phyloP scores from a whole-genome alignment of 176 grass and related monocot species.

The Phoenix dactylifera region DNA sequence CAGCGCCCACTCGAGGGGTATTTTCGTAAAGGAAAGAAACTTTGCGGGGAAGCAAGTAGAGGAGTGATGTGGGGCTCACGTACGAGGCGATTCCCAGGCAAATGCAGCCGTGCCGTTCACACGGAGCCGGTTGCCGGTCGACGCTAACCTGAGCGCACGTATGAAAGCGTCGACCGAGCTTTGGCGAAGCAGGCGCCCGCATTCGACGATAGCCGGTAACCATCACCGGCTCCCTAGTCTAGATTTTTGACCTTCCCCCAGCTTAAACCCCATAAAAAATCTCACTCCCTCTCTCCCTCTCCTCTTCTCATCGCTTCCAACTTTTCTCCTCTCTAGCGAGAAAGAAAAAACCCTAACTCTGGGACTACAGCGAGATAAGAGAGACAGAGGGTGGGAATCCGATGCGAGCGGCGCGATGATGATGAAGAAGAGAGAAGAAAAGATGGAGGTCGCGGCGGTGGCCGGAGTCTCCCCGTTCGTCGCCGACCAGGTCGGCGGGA shows the following conservation, averaged over 20 bases:
- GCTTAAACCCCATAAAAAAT: conserved; percentile 1
- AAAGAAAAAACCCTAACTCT: background rate
- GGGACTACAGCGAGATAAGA: background rate
- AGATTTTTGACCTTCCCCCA: too few relatives aligned
- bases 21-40: too few relatives aligned
- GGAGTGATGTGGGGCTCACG: too few relatives aligned
- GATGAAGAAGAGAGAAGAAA: conserved; percentile 2
- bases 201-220: background rate
- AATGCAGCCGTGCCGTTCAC: background rate
- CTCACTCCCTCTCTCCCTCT: background rate
- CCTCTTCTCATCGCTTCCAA: background rate
- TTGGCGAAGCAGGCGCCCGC: background rate
- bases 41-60: too few relatives aligned
- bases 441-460: background rate
- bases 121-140: background rate
- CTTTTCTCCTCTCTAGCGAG: background rate
- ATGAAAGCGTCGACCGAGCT: background rate
- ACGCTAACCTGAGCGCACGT: too few relatives aligned
- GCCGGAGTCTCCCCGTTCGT: background rate
- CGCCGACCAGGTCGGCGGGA: background rate
- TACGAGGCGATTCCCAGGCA: too few relatives aligned
- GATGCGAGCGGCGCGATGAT: conserved; percentile 8
- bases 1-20: too few relatives aligned
- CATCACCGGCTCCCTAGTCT: too few relatives aligned
- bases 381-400: background rate